phyloP scores from a whole-genome alignment of 75 land plant species.

The Adiantum capillusveneris region DNA sequence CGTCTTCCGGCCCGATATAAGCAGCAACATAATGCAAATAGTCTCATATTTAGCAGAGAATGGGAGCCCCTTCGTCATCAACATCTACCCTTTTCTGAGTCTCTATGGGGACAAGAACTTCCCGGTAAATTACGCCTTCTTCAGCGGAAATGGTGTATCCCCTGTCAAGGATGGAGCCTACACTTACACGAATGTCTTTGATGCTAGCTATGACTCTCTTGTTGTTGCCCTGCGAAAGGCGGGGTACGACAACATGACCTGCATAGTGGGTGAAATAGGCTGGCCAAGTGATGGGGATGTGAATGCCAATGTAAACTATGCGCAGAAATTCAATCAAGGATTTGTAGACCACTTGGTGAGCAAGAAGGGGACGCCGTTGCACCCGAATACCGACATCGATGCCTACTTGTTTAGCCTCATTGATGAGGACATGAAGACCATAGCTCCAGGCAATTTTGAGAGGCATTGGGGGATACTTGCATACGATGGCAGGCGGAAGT shows the following conservation, averaged over 20 bases:
- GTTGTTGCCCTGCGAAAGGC: conserved; percentile 46
- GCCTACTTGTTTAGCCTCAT: conserved; percentile 49
- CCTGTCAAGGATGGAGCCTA: conserved; percentile 35
- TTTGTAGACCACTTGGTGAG: conserved; percentile 28
- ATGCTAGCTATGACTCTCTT: conserved; percentile 60
- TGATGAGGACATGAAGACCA: conserved; percentile 66
- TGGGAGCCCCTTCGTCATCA: conserved; percentile 44
- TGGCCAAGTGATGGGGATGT: conserved; percentile 75
- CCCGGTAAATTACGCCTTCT: conserved; percentile 69
- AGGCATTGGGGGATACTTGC: conserved; percentile 72
- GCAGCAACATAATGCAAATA: conserved; percentile 33
- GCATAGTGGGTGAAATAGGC: conserved; percentile 66
- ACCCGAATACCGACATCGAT: conserved; percentile 26
- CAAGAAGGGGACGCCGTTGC: conserved; percentile 54
- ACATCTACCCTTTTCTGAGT: conserved; percentile 75
- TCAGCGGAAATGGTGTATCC: conserved; percentile 14
- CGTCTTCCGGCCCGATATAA: conserved; percentile 41
- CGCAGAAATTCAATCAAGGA: conserved; percentile 48
- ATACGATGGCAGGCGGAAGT: conserved; percentile 60
- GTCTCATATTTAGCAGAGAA: conserved; percentile 31
- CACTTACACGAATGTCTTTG: conserved; percentile 58
- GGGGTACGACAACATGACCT: conserved; percentile 38
- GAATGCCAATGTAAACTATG: conserved; percentile 37
- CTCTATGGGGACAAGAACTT: conserved; percentile 38
- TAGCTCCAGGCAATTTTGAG: conserved; percentile 66